Evolutionary conservation across 1,284 basidiomycete species (phyloP).

Genomic region (Ustilago tritici): DNA sequence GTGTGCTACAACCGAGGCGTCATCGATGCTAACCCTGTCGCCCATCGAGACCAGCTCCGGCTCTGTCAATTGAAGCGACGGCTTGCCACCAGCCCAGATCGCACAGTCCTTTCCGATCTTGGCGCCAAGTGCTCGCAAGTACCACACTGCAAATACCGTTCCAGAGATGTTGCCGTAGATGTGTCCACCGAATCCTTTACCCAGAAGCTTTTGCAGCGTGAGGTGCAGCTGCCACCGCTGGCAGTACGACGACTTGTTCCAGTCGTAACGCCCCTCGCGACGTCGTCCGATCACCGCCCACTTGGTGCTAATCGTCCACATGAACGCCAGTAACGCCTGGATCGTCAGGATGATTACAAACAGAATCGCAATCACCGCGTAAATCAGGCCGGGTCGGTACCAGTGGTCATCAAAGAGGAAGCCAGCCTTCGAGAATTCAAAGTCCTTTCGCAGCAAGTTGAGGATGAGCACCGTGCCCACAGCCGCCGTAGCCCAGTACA

Average conservation of each 20-base stretch:
- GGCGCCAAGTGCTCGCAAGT: slow-evolving; percentile 65
- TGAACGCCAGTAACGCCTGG: slow-evolving; percentile 62
- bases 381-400: slow-evolving; percentile 67
- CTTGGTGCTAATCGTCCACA: slow-evolving; percentile 67
- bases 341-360: slow-evolving; percentile 64
- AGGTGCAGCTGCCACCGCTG: slow-evolving; percentile 69
- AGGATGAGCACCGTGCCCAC: slow-evolving; percentile 66
- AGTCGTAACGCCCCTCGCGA: slow-evolving; percentile 69
- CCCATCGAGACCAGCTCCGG: slow-evolving; percentile 69
- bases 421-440: slow-evolving; percentile 41
- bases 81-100: slow-evolving; percentile 69
- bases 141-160: slow-evolving; percentile 65
- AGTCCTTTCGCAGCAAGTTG: slow-evolving; percentile 59
- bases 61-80: slow-evolving; percentile 67
- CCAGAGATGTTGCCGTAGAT: slow-evolving; percentile 65
- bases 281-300: slow-evolving; percentile 68
- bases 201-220: slow-evolving; percentile 62
- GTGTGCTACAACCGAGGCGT: slow-evolving; percentile 69
- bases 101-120: slow-evolving; percentile 65
- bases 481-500: slow-evolving; percentile 68
- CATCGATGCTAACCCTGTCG: slow-evolving; percentile 66
- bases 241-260: slow-evolving; percentile 70
- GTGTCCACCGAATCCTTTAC: slow-evolving; percentile 66
- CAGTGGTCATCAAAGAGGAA: slow-evolving; percentile 67
- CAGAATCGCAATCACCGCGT: slow-evolving; percentile 61